phyloP scores from a whole-genome alignment of 2,329 filamentous ascomycete species.

The Cladobotryum protrusum region DNA sequence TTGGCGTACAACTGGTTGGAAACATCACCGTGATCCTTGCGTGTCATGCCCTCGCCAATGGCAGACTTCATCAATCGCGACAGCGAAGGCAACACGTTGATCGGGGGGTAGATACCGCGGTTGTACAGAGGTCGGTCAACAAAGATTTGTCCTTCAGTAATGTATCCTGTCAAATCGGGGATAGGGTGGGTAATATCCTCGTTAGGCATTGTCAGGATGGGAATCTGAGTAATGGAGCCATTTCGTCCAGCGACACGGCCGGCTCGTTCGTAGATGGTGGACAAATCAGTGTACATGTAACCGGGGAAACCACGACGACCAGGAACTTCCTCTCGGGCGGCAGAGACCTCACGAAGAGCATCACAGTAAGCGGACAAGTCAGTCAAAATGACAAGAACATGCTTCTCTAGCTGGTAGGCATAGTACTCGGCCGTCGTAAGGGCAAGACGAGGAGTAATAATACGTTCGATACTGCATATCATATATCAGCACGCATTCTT shows the following conservation, averaged over 20 bases:
- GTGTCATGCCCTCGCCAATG: conserved; percentile 94
- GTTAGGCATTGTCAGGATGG: conserved; percentile 99
- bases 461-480: conserved; percentile 80
- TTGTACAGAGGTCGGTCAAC: conserved; percentile 90
- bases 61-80: conserved; percentile 99
- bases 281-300: conserved; percentile 99
- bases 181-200: conserved; percentile 99
- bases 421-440: conserved; percentile 99
- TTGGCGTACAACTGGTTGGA: conserved; percentile 99
- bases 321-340: conserved; percentile 95
- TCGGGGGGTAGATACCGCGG: conserved; percentile 96
- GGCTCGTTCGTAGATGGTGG: conserved; percentile 98
- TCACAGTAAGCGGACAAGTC: conserved; percentile 98
- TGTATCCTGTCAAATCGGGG: conserved; percentile 97
- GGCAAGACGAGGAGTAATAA: conserved; percentile 96
- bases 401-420: conserved; percentile 99
- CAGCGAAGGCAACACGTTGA: conserved; percentile 95
- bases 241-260: conserved; percentile 96
- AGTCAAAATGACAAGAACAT: conserved; percentile 97
- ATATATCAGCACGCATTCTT: neutral
- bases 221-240: conserved; percentile 97
- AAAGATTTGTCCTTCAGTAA: conserved; percentile 98
- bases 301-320: conserved; percentile 98
- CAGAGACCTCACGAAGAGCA: conserved; percentile 95
- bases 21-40: conserved; percentile 94